Evolutionary conservation across 352 stramenopile species (phyloP).

Genomic region (Phytophthora hibernalis): DNA sequence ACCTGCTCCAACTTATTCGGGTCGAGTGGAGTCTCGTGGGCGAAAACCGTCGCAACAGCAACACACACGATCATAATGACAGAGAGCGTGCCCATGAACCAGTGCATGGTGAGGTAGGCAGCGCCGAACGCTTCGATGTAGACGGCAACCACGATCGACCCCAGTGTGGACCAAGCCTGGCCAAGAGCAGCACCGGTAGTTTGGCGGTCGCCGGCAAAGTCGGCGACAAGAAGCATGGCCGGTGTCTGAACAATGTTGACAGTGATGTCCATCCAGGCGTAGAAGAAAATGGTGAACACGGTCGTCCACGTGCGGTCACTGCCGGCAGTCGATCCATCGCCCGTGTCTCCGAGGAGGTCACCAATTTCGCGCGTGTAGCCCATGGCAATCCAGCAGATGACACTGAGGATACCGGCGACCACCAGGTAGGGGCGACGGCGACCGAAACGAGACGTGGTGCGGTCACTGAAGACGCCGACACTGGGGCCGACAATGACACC

Average conservation of each 20-base stretch:
- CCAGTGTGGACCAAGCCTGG: conserved; percentile 44
- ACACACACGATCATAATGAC: conserved; percentile 53
- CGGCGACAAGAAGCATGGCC: conserved; percentile 33
- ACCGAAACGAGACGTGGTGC: conserved; percentile 47
- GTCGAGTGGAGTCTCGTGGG: conserved; percentile 48
- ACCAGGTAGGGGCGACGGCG: conserved; percentile 51
- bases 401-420: conserved; percentile 40
- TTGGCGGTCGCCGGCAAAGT: conserved; percentile 63
- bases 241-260: conserved; percentile 37
- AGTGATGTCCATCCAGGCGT: conserved; percentile 42
- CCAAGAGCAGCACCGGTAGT: conserved; percentile 51
- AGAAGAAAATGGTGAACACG: conserved; percentile 37
- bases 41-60: conserved; percentile 28
- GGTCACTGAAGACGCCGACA: conserved; percentile 40
- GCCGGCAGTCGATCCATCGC: conserved; percentile 5
- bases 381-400: conserved; percentile 62
- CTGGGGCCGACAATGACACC: conserved; percentile 35
- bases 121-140: conserved; percentile 59
- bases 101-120: conserved; percentile 48
- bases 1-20: conserved; percentile 25
- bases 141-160: conserved; percentile 33
- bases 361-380: conserved; percentile 50
- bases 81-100: conserved; percentile 42
- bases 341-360: conserved; percentile 28
- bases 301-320: conserved; percentile 34